These are phyloP conservation scores for Picochlorum costavermella DNA, from an alignment of 139 green algal genomes.

Conservation along the genomic window DNA sequence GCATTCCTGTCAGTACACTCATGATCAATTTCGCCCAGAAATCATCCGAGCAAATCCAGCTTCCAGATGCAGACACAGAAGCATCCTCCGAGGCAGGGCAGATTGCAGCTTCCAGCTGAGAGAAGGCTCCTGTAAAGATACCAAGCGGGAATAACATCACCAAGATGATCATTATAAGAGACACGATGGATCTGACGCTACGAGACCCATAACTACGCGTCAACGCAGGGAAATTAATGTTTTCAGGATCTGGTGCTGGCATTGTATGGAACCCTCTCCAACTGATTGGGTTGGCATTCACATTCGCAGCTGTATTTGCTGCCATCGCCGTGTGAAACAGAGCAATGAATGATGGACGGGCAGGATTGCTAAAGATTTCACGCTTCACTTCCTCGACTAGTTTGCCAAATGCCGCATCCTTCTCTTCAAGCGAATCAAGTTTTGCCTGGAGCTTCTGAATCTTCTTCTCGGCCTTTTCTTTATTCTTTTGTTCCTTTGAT, in stretches of 20 bases:
- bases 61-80: constrained; percentile 1
- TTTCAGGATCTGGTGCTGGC: constrained; percentile 24
- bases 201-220: constrained; percentile 18
- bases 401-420: neutral
- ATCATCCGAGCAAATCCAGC: constrained; percentile 45
- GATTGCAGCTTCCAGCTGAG: neutral
- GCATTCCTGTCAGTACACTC: constrained; percentile 49
- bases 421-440: neutral
- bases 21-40: constrained; percentile 26
- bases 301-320: constrained; percentile 7
- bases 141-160: constrained; percentile 45
- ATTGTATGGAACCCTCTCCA: constrained; percentile 19
- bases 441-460: neutral
- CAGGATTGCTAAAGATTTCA: neutral
- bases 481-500: constrained; percentile 27
- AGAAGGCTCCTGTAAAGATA: neutral
- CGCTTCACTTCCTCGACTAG: neutral
- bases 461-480: constrained; percentile 15
- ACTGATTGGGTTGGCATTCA: constrained; percentile 26
- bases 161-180: constrained; percentile 5
- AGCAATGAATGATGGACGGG: constrained; percentile 21
- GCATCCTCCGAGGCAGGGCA: neutral
- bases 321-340: constrained; percentile 17
- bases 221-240: constrained; percentile 28
- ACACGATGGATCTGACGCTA: constrained; percentile 1